Evolutionary conservation across 768 basidiomycete species (phyloP).

Genomic region (Suillus lakei): DNA sequence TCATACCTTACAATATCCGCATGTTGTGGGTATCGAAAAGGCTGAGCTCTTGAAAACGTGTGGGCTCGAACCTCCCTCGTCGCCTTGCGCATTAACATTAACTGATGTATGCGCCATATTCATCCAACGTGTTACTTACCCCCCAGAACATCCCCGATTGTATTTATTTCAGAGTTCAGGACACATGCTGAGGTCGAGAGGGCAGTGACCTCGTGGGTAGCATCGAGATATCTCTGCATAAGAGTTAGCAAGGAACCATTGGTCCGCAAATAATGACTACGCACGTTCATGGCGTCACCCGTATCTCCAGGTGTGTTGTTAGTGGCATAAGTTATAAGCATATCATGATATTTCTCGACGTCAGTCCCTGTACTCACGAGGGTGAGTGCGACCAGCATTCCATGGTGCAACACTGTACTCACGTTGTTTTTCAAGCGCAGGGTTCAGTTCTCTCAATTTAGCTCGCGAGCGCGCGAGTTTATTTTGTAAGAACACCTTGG

Average conservation of each 20-base stretch:
- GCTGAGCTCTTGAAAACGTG: constrained; percentile 86
- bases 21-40: constrained; percentile 85
- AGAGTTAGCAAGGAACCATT: constrained; percentile 10
- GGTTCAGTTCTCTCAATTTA: constrained; percentile 67
- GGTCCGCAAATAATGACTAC: constrained; percentile 3
- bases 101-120: constrained; percentile 11
- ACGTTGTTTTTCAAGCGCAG: constrained; percentile 68
- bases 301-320: constrained; percentile 56
- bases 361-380: constrained; percentile 51
- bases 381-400: constrained; percentile 14
- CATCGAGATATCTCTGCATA: constrained; percentile 64
- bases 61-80: constrained; percentile 70
- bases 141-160: constrained; percentile 62
- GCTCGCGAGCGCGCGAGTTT: constrained; percentile 61
- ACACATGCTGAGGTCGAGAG: constrained; percentile 60
- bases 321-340: constrained; percentile 51
- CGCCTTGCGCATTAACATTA: constrained; percentile 50
- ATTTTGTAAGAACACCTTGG: constrained; percentile 84
- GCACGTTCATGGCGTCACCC: constrained; percentile 42
- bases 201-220: constrained; percentile 59
- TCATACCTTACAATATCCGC: constrained; percentile 79
- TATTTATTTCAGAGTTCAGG: constrained; percentile 67
- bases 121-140: constrained; percentile 46
- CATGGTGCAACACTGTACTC: constrained; percentile 28
- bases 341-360: constrained; percentile 50